Conservation (phyloP, 2,329 filamentous ascomycete species). For the Neonectria coccinea region DNA sequence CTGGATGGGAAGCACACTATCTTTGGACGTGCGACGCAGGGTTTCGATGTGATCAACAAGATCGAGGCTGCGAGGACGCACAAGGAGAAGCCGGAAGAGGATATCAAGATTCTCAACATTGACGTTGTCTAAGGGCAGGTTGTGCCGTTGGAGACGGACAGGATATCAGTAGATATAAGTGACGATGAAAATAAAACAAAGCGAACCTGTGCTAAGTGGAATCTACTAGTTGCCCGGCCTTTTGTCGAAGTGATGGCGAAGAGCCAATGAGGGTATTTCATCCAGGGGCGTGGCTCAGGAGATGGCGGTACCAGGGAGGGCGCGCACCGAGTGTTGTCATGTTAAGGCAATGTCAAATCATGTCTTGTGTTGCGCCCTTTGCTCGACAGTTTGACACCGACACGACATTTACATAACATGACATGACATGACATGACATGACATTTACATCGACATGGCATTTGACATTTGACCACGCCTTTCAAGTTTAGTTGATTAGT, state of each 20-base stretch:
- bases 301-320: conserved; percentile 16
- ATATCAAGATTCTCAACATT: conserved; percentile 97
- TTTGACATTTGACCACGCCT: background rate
- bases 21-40: conserved; percentile 90
- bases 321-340: conserved; percentile 8
- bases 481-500: background rate
- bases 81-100: conserved; percentile 94
- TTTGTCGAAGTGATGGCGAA: background rate
- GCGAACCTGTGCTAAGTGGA: background rate
- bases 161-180: background rate
- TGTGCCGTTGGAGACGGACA: background rate
- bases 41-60: conserved; percentile 92
- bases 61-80: conserved; percentile 92
- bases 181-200: background rate
- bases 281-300: conserved; percentile 21
- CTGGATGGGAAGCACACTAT: conserved; percentile 96
- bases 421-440: background rate
- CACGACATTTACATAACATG: background rate
- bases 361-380: conserved; percentile 27
- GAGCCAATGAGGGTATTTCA: conserved; percentile 29
- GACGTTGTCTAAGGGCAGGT: conserved; percentile 60
- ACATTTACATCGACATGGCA: background rate
- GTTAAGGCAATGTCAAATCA: conserved; percentile 13
- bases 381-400: conserved; percentile 5
- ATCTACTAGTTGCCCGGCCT: background rate